phyloP scores from a whole-genome alignment of 1,139 yeast species.

The Zygoascus hellenicus region DNA sequence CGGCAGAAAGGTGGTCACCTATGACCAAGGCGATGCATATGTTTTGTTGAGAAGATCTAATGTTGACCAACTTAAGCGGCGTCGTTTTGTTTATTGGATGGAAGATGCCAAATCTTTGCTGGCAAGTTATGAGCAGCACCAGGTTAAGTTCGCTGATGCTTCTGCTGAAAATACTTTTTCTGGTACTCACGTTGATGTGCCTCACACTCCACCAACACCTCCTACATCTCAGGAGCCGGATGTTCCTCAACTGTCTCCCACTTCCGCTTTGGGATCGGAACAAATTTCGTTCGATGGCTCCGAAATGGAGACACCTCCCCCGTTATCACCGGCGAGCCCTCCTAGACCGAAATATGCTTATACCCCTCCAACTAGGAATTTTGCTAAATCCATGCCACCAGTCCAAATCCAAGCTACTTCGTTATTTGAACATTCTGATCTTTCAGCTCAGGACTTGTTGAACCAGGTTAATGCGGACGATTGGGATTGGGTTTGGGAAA shows the following conservation, averaged over 20 bases:
- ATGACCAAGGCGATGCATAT: not conserved
- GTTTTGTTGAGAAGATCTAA: not conserved
- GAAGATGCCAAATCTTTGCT: not conserved
- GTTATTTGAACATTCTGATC: not conserved
- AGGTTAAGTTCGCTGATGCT: not conserved
- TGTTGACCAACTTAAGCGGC: not conserved
- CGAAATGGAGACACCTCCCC: not conserved
- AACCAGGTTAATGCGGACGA: slow-evolving; percentile 6
- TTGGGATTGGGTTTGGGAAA: slow-evolving; percentile 11
- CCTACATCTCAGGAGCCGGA: not conserved
- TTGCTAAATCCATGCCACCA: not conserved
- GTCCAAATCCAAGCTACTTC: not conserved
- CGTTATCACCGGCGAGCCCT: not conserved
- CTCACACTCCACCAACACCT: not conserved
- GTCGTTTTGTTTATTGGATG: slow-evolving; percentile 8
- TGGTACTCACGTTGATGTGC: not conserved
- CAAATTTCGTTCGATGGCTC: not conserved
- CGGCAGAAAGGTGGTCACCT: not conserved
- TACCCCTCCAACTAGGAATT: not conserved
- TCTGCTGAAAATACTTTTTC: no score
- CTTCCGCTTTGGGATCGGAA: no score
- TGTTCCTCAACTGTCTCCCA: not conserved
- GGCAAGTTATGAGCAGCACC: not conserved
- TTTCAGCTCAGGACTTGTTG: not conserved
- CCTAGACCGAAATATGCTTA: slow-evolving; percentile 4